Evolutionary conservation across 345 rosid genomes (phyloP), one percentile per base, ranked within the genome.

Genomic region (Gossypium longicalyx): DNA sequence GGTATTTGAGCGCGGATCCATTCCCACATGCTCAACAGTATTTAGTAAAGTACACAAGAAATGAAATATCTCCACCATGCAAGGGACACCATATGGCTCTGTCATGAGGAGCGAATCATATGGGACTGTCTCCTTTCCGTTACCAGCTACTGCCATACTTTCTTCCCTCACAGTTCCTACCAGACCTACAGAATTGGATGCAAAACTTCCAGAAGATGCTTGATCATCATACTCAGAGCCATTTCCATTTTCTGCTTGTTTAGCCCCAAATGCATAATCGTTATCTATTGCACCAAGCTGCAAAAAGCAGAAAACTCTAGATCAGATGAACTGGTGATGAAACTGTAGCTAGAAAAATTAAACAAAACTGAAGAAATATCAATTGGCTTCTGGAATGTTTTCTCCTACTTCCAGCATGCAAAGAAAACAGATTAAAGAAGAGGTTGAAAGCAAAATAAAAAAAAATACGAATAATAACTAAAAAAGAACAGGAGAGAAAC

Each of bases 51-150:
- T 85, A 76, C 98, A 95, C 80, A 93, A 74, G 49, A 93, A 95
- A 78, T 95, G 97, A 81, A 95, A 95, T 82, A 93, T 89, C 82
- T 95, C 99, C 83, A 95, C 98, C 98, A 95, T 90, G 83, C 97
- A 89, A 62, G 98, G 97, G 56, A 91, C 89, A 51, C 99, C 97
- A 82, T 90, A 95, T 52, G 96, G 99, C 80, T 91, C 97, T 74
- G 89, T 88, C 96, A 91, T 89, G 62, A 90, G 83, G 78, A 90
- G 93, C 81, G 82, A 77, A 87, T 93, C 99, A 82, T 76, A 83
- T 68, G 93, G 82, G 83, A 85, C 85, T 78, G 81, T 82, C 52
- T 86, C 93, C 83, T 84, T 87, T 77, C 90, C 94, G 70, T 83
- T 76, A 67, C 85, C 89, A 82, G 81, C 82, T 71, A 87, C 88